phyloP scores from a whole-genome alignment of 1,284 basidiomycete species.

The Stygiomarasmius scandens region DNA sequence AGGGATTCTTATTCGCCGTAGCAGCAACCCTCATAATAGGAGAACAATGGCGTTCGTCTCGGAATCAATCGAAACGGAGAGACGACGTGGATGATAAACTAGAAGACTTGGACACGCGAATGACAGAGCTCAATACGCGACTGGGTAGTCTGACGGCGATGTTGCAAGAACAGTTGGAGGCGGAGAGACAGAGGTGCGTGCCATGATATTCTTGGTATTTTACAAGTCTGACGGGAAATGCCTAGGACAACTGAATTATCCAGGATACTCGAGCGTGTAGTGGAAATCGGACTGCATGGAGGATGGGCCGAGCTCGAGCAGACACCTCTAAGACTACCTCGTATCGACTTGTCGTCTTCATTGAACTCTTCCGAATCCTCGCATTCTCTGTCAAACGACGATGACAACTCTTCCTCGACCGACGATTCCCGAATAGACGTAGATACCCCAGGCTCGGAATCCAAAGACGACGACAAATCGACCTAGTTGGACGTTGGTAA shows the following conservation, averaged over 20 bases:
- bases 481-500: not conserved
- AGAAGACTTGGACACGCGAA: conserved; percentile 52
- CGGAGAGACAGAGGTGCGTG: conserved; percentile 51
- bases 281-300: conserved; percentile 71
- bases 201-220: too few species aligned
- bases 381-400: not conserved
- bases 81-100: conserved; percentile 77
- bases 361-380: not conserved
- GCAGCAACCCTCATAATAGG: conserved; percentile 77
- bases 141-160: conserved; percentile 49
- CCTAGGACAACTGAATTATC: conserved; percentile 72
- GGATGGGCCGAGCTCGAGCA: conserved; percentile 32
- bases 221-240: too few species aligned
- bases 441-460: not conserved
- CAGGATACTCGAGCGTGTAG: conserved; percentile 65
- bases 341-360: not conserved
- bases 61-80: conserved; percentile 73
- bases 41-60: conserved; percentile 77
- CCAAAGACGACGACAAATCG: not conserved
- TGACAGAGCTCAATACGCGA: conserved; percentile 49
- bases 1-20: conserved; percentile 85
- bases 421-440: not conserved
- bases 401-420: not conserved
- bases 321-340: conserved; percentile 3
- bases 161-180: conserved; percentile 47